phyloP scores from a whole-genome alignment of 2,329 filamentous ascomycete genomes.

The Talaromyces sp. region DNA sequence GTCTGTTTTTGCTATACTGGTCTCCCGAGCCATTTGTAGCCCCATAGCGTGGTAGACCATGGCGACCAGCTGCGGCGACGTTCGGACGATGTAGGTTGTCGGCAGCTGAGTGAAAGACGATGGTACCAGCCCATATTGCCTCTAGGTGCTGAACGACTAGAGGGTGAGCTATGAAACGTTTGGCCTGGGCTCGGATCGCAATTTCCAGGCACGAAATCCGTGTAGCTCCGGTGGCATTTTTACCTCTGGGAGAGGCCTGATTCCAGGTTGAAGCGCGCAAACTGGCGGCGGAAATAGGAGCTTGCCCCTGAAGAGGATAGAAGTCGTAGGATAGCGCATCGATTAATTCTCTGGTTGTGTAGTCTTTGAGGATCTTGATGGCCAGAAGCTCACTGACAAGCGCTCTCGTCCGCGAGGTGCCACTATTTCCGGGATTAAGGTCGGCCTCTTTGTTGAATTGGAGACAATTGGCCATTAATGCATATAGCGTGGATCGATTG shows the following conservation, averaged over 20 bases:
- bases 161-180: constrained; percentile 86
- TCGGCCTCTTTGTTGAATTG: constrained; percentile 88
- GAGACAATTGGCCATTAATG: constrained; percentile 85
- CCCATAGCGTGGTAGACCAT: constrained; percentile 23
- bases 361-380: constrained; percentile 85
- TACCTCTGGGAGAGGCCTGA: constrained; percentile 32
- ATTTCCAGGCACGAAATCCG: constrained; percentile 88
- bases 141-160: constrained; percentile 92
- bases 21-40: constrained; percentile 14
- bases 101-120: constrained; percentile 86
- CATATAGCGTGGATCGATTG: constrained; percentile 79
- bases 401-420: constrained; percentile 75
- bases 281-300: constrained; percentile 38
- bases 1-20: constrained; percentile 2
- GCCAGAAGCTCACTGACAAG: constrained; percentile 87
- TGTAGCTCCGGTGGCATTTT: constrained; percentile 55
- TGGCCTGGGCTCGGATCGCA: constrained; percentile 85
- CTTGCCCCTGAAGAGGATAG: constrained; percentile 79
- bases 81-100: constrained; percentile 69
- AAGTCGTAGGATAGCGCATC: constrained; percentile 95
- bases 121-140: constrained; percentile 92
- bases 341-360: constrained; percentile 80
- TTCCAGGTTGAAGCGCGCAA: constrained; percentile 34
- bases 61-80: constrained; percentile 33
- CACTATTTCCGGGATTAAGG: constrained; percentile 74